Evolutionary conservation across 768 basidiomycete genomes (phyloP), one percentile per base, ranked within the genome.

Genomic region (Chalciporus pseudorubinellus): DNA sequence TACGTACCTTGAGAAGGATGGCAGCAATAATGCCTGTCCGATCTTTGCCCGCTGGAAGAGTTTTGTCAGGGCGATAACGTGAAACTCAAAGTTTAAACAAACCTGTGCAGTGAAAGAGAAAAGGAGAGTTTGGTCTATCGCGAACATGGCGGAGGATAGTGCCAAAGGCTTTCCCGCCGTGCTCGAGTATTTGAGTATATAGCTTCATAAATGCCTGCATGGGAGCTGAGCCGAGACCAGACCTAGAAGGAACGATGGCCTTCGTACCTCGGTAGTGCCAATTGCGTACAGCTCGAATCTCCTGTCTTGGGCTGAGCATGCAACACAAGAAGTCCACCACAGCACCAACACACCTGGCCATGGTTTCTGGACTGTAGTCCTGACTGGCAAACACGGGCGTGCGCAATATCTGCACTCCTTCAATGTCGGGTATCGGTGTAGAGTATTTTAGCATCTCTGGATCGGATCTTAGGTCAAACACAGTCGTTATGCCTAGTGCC

Each of bases 331-430:
- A 21, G 20, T 13, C 28, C 14, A 12, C 52, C 2, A 13, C 34
- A 22, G 51, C 43, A 57, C 60, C 72, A 76, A 83, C 87, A 71
- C 72, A 90, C 89, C 81, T 86, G 60, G 89, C 85, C 81, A 92
- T 86, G 70, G 77, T 81, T 68, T 90, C 85, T 19, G 89, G 89
- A 64, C 87, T 89, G 66, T 91, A 91, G 63, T 92, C 89, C 63
- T 84, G 84, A 41, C 72, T 81, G 59, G 77, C 71, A 54, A 80
- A 80, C 46, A 91, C 85, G 1, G 89, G 88, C 13, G 73, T 71
- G 48, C 78, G 83, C 14, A 82, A 41, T 46, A 89, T 66, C 33
- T 81, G 74, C 20, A 90, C 75, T 6, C 82, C 85, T 22, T 82
- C 78, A 51, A 92, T 83, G 13, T 64, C 55, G 41, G 88, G 88